A percentile compares a stretch with the other conserved stretches of the same genome.
Conservation (phyloP, 495 filamentous ascomycete species). For the Penicillium manginii region DNA sequence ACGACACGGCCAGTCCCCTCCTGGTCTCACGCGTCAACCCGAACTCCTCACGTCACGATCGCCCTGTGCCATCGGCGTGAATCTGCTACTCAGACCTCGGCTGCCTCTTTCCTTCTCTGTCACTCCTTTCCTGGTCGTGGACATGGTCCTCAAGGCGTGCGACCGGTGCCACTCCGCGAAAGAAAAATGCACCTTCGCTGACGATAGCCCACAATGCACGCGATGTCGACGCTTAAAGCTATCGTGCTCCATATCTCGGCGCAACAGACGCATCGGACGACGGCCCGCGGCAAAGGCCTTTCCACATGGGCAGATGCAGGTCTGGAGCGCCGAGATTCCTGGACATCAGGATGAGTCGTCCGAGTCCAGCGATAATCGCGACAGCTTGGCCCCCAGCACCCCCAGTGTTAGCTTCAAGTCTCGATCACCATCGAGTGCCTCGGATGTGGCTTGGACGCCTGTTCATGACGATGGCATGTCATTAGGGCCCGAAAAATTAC, state of each 20-base stretch:
- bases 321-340: constrained; percentile 23
- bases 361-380: constrained; percentile 8
- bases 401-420: constrained; percentile 12
- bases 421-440: constrained; percentile 7
- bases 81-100: not conserved
- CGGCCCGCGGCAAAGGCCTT: constrained; percentile 20
- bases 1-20: constrained; percentile 3
- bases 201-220: constrained; percentile 25
- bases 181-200: constrained; percentile 29
- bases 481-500: constrained; percentile 25
- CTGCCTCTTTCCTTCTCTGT: not conserved
- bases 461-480: constrained; percentile 7
- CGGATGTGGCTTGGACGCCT: constrained; percentile 10
- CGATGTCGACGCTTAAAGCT: constrained; percentile 32
- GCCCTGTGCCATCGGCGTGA: not conserved
- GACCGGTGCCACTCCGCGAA: constrained; percentile 29
- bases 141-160: constrained; percentile 32
- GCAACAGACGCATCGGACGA: constrained; percentile 28
- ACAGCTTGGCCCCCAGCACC: constrained; percentile 8
- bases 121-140: constrained; percentile 8
- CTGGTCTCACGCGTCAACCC: constrained; percentile 4
- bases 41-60: not conserved
- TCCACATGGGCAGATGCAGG: constrained; percentile 24
- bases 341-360: constrained; percentile 15
- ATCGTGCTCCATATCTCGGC: constrained; percentile 24